Evolutionary conservation across 306 rosid genomes (phyloP).

Genomic region (Begonia loranthoides): DNA sequence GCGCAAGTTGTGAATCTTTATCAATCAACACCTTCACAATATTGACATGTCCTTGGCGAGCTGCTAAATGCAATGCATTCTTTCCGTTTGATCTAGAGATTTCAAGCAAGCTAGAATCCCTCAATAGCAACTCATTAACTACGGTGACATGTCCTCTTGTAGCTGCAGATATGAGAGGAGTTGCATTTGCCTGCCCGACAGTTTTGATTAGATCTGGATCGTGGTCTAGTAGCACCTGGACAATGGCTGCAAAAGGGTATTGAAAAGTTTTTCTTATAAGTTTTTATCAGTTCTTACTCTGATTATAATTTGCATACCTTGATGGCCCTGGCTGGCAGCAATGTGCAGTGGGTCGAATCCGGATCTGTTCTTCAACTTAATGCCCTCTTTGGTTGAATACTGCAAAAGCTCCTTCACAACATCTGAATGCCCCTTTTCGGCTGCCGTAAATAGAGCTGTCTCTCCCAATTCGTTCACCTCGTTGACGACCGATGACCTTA

Average conservation of each 20-base stretch:
- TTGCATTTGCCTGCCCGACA: conserved; percentile 61
- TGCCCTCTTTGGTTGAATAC: conserved; percentile 26
- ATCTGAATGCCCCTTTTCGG: conserved; percentile 47
- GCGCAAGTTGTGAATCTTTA: conserved; percentile 57
- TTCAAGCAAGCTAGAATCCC: conserved; percentile 48
- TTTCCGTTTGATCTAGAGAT: conserved; percentile 67
- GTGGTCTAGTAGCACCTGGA: conserved; percentile 53
- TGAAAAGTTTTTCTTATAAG: background rate
- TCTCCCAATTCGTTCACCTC: conserved; percentile 83
- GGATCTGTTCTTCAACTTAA: conserved; percentile 45
- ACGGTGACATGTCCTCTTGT: conserved; percentile 56
- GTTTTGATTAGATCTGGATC: conserved; percentile 62
- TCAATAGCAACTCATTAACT: conserved; percentile 36
- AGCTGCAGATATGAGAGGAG: conserved; percentile 77
- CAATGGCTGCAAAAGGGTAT: conserved; percentile 26
- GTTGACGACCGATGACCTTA: conserved; percentile 54
- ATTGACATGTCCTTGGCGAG: conserved; percentile 66
- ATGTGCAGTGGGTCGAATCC: conserved; percentile 65
- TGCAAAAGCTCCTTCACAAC: conserved; percentile 52
- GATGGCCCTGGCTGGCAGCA: conserved; percentile 74
- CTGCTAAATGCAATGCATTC: conserved; percentile 76
- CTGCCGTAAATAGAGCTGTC: conserved; percentile 61
- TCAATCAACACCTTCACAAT: conserved; percentile 40
- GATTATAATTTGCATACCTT: conserved; percentile 25
- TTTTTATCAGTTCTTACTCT: background rate